Percentiles rank a stretch among this genome's conserved stretches.
phyloP scores from a whole-genome alignment of 2,329 filamentous ascomycete species.

The Aureobasidium sp. region DNA sequence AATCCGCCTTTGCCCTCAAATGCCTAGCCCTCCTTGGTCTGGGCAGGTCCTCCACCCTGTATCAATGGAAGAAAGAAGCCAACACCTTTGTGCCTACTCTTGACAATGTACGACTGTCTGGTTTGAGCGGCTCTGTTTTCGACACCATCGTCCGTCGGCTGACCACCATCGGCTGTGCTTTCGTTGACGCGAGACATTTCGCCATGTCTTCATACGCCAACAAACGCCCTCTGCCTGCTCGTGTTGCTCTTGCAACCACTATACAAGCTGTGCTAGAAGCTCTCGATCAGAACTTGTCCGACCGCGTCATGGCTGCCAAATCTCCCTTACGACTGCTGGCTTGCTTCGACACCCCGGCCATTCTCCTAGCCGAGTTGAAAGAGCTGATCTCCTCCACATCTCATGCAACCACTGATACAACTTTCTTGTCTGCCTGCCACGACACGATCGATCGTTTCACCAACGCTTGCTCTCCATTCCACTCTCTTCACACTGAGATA shows the following conservation, averaged over 20 bases:
- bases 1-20: slow-evolving; percentile 30
- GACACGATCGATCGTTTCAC: slow-evolving; percentile 40
- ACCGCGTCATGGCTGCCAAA: slow-evolving; percentile 20
- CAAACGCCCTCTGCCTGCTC: slow-evolving; percentile 29
- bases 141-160: slow-evolving; percentile 44
- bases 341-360: slow-evolving; percentile 37
- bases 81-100: slow-evolving; percentile 44
- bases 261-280: slow-evolving; percentile 32
- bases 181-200: slow-evolving; percentile 27
- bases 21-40: slow-evolving; percentile 60
- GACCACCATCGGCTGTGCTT: slow-evolving; percentile 25
- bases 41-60: slow-evolving; percentile 65
- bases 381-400: slow-evolving; percentile 40
- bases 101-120: slow-evolving; percentile 40
- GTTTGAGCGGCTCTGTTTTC: slow-evolving; percentile 40
- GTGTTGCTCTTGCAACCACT: slow-evolving; percentile 35
- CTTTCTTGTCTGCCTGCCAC: slow-evolving; percentile 31
- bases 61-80: slow-evolving; percentile 49
- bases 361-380: slow-evolving; percentile 48
- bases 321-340: slow-evolving; percentile 35
- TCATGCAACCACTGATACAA: slow-evolving; percentile 34
- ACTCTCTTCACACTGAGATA: slow-evolving; percentile 42
- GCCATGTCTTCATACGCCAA: slow-evolving; percentile 30
- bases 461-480: slow-evolving; percentile 44
- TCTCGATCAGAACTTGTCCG: slow-evolving; percentile 33